Conservation (phyloP, 805 yeast species). For the Pichia kluyveri region DNA sequence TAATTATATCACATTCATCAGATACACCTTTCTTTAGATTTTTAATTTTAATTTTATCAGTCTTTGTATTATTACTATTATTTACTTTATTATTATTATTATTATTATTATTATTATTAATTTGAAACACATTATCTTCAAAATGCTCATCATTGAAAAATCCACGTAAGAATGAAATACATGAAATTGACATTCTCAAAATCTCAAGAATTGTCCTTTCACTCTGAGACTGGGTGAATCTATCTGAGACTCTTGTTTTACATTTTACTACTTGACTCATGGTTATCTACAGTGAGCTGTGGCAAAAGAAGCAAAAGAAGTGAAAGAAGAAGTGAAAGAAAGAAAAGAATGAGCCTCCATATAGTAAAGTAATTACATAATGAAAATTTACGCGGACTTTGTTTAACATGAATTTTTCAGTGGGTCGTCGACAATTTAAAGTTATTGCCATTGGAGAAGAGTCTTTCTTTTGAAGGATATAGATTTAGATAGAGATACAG, state of each 20-base stretch:
- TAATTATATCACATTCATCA: constrained; percentile 36
- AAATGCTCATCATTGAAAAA: constrained; percentile 48
- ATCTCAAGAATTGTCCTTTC: constrained; percentile 40
- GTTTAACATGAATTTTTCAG: no score
- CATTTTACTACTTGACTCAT: background rate
- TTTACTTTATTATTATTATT: background rate
- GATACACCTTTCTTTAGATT: constrained; percentile 38
- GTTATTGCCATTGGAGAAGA: no score
- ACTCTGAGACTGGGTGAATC: constrained; percentile 22
- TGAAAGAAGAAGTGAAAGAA: no score
- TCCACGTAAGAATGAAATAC: constrained; percentile 48
- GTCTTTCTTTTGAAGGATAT: no score
- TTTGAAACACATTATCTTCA: constrained; percentile 37
- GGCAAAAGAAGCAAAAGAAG: no score
- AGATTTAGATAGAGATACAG: no score
- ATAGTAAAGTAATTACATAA: no score
- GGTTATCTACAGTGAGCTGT: background rate
- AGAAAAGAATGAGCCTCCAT: no score
- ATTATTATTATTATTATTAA: constrained; percentile 20
- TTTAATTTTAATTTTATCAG: constrained; percentile 35
- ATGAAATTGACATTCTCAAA: constrained; percentile 45
- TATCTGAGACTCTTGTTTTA: constrained; percentile 12
- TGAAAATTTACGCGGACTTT: no score
- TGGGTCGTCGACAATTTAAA: no score
- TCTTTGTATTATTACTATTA: background rate